Percentiles rank a stretch among this genome's conserved stretches.
phyloP scores from a whole-genome alignment of 352 stramenopile species.

The Pythium guiyangense region DNA sequence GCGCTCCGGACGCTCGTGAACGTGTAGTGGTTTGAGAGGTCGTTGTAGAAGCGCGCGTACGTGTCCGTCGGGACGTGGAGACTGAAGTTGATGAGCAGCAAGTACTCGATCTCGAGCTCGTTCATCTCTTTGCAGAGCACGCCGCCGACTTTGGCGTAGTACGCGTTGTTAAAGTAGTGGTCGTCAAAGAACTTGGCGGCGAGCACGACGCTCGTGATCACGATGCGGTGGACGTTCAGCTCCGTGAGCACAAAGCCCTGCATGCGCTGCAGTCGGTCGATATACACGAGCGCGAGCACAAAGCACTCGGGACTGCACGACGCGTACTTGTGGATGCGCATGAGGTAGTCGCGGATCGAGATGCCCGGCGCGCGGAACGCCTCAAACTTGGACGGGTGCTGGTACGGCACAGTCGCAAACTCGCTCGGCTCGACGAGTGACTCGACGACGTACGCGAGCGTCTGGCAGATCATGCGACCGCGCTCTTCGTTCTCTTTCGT shows the following conservation, averaged over 20 bases:
- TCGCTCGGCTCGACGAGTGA: slow-evolving; percentile 74
- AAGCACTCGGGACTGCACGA: slow-evolving; percentile 98
- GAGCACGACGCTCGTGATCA: slow-evolving; percentile 97
- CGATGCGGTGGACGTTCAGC: slow-evolving; percentile 97
- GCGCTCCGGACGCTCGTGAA: slow-evolving; percentile 51
- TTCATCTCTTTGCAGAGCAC: slow-evolving; percentile 95
- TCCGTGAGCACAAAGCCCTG: slow-evolving; percentile 96
- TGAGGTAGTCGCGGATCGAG: slow-evolving; percentile 79
- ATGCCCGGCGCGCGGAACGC: slow-evolving; percentile 79
- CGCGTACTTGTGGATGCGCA: slow-evolving; percentile 97
- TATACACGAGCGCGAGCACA: slow-evolving; percentile 98
- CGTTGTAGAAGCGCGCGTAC: slow-evolving; percentile 91
- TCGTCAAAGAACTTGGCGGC: slow-evolving; percentile 99
- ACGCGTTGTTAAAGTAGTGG: slow-evolving; percentile 99
- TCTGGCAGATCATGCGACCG: slow-evolving; percentile 74
- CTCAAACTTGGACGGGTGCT: slow-evolving; percentile 79
- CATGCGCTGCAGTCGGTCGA: slow-evolving; percentile 96
- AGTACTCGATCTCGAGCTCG: slow-evolving; percentile 96
- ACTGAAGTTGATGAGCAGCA: slow-evolving; percentile 98
- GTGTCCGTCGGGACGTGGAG: slow-evolving; percentile 92
- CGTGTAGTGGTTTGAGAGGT: slow-evolving; percentile 85
- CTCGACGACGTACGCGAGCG: slow-evolving; percentile 69
- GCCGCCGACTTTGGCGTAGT: slow-evolving; percentile 97
- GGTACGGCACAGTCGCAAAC: slow-evolving; percentile 46
- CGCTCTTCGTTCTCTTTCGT: slow-evolving; percentile 67